Evolutionary conservation across 2,329 filamentous ascomycete species (phyloP).

Genomic region (Pleurostoma richardsiae): DNA sequence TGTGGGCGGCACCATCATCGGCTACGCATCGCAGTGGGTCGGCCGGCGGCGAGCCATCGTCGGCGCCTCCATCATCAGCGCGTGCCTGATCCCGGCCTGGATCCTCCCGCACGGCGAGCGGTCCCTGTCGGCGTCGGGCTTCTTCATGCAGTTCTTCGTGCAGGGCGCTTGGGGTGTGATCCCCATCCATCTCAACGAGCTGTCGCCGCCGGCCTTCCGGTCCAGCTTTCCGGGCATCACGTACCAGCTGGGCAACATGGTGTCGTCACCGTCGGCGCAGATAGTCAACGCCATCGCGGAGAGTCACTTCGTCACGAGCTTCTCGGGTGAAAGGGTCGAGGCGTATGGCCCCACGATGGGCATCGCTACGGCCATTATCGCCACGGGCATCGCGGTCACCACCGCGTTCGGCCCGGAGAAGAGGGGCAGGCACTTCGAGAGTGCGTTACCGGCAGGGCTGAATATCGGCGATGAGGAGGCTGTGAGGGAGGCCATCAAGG

Average conservation of each 20-base stretch:
- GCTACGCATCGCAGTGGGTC: slow-evolving; percentile 70
- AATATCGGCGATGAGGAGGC: slow-evolving; percentile 17
- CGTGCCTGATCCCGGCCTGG: slow-evolving; percentile 62
- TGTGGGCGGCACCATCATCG: slow-evolving; percentile 67
- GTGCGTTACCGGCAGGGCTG: slow-evolving; percentile 44
- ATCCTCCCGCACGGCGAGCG: slow-evolving; percentile 58
- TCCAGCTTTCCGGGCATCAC: slow-evolving; percentile 67
- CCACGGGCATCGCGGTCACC: slow-evolving; percentile 61
- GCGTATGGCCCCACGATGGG: slow-evolving; percentile 74
- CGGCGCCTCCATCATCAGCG: slow-evolving; percentile 53
- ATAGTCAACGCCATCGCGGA: slow-evolving; percentile 75
- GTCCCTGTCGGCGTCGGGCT: slow-evolving; percentile 57
- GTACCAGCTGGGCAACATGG: slow-evolving; percentile 73
- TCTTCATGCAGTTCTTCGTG: slow-evolving; percentile 66
- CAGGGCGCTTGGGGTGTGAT: slow-evolving; percentile 65
- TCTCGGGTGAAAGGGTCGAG: slow-evolving; percentile 52
- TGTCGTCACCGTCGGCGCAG: slow-evolving; percentile 66
- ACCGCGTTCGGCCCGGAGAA: slow-evolving; percentile 70
- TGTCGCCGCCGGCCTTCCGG: slow-evolving; percentile 65
- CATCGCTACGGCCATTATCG: slow-evolving; percentile 72
- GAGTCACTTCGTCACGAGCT: slow-evolving; percentile 47
- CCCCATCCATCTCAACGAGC: slow-evolving; percentile 69
- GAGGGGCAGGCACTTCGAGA: slow-evolving; percentile 65
- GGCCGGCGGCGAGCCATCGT: slow-evolving; percentile 69
- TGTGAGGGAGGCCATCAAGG: slow-evolving; percentile 18